Evolutionary conservation across 106 monocot species (phyloP).

Genomic region (Dendrobium catenatum): DNA sequence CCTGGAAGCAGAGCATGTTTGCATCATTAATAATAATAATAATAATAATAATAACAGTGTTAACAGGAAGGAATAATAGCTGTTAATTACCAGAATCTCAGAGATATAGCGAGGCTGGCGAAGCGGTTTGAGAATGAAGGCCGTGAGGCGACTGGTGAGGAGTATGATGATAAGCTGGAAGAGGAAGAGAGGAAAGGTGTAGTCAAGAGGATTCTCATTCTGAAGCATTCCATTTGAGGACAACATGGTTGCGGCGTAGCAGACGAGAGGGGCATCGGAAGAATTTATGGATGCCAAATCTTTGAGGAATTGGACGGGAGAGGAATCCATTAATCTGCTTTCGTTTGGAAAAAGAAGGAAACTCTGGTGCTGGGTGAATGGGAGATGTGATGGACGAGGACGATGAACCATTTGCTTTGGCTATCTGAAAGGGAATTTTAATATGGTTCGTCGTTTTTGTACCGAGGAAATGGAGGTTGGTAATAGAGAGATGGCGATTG

Average conservation of each 20-base stretch:
- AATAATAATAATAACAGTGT: neutral
- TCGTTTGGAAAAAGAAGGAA: neutral
- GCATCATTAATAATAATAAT: neutral
- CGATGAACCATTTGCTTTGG: neutral
- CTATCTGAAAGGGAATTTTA: neutral
- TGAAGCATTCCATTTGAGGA: conserved; percentile 15
- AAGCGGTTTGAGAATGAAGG: conserved; percentile 10
- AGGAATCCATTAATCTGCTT: neutral
- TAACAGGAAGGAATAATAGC: neutral
- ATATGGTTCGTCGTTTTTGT: neutral
- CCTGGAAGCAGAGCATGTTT: neutral
- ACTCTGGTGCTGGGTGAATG: neutral
- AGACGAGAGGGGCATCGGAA: neutral
- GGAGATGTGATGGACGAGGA: too few relatives aligned
- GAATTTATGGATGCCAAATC: neutral
- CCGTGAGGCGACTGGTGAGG: conserved; percentile 16
- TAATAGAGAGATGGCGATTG: neutral
- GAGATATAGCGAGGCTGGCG: conserved; percentile 19
- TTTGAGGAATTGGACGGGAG: neutral
- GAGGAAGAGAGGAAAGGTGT: conserved; percentile 22
- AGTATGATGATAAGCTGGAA: conserved; percentile 17
- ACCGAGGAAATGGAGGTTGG: neutral
- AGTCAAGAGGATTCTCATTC: conserved; percentile 18
- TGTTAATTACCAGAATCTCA: conserved; percentile 10
- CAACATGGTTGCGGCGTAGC: conserved; percentile 18